Conservation (phyloP, 2,329 filamentous ascomycete species). For the Macrophomina tecta region DNA sequence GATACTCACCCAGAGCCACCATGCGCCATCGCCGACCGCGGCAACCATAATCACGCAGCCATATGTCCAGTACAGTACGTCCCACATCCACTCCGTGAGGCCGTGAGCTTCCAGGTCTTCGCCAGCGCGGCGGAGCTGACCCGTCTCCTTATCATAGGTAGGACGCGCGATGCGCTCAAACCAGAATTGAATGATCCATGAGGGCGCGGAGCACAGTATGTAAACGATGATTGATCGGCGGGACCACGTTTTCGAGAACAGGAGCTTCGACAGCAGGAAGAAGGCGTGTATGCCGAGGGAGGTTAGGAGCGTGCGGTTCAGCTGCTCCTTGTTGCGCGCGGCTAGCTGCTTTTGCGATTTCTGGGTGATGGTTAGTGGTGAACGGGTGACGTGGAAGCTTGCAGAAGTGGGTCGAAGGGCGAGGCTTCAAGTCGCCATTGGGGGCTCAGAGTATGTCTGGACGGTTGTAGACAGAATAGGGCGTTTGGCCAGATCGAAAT, state of each 20-base stretch:
- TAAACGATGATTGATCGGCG: slow-evolving; percentile 66
- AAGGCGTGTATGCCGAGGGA: slow-evolving; percentile 73
- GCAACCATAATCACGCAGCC: slow-evolving; percentile 73
- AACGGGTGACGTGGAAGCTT: slow-evolving; percentile 13
- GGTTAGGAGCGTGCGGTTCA: slow-evolving; percentile 82
- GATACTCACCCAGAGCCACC: slow-evolving; percentile 63
- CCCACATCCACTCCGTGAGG: slow-evolving; percentile 97
- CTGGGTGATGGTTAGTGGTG: slow-evolving; percentile 36
- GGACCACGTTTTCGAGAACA: slow-evolving; percentile 66
- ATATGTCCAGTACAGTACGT: slow-evolving; percentile 95
- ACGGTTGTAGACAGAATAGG: neutral
- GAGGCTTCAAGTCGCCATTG: neutral
- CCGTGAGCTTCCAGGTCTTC: slow-evolving; percentile 88
- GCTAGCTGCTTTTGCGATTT: slow-evolving; percentile 68
- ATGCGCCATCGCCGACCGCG: slow-evolving; percentile 80
- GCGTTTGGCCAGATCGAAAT: neutral
- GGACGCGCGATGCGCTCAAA: slow-evolving; percentile 87
- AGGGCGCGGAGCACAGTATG: slow-evolving; percentile 73
- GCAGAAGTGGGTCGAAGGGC: slow-evolving; percentile 10
- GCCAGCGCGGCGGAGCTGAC: slow-evolving; percentile 74
- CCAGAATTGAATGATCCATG: slow-evolving; percentile 79
- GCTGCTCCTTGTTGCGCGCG: slow-evolving; percentile 75
- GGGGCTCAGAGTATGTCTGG: neutral
- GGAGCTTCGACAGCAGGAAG: slow-evolving; percentile 75
- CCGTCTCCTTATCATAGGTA: slow-evolving; percentile 62